phyloP scores from a whole-genome alignment of 805 yeast genomes.

The Candida namnaoensis region DNA sequence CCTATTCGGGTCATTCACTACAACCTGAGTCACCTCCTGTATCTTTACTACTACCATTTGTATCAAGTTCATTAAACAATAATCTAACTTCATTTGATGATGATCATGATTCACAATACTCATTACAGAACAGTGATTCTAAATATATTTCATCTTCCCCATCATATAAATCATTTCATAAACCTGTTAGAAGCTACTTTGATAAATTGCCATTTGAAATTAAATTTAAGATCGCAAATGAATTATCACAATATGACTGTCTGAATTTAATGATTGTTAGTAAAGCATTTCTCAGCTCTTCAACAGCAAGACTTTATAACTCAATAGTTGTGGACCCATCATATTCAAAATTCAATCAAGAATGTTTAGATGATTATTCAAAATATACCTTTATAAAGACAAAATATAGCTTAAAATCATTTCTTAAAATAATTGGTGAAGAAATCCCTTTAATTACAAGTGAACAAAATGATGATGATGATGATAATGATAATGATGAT shows the following conservation, averaged over 20 bases:
- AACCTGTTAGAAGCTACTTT: constrained; percentile 1
- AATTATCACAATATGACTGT: constrained; percentile 30
- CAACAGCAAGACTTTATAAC: constrained; percentile 26
- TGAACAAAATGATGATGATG: background rate
- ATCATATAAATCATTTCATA: no score
- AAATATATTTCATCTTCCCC: no score
- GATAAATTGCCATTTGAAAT: constrained; percentile 31
- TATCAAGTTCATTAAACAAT: background rate
- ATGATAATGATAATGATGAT: background rate
- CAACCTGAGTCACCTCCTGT: background rate
- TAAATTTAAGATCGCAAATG: constrained; percentile 21
- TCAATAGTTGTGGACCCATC: constrained; percentile 21
- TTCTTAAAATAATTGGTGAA: constrained; percentile 15
- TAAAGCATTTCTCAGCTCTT: constrained; percentile 20
- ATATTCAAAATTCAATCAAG: constrained; percentile 29
- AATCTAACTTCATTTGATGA: no score
- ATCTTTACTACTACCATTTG: background rate
- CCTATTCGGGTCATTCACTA: background rate
- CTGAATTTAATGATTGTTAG: constrained; percentile 22
- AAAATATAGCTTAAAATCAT: constrained; percentile 29
- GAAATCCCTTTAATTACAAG: constrained; percentile 1
- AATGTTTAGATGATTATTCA: constrained; percentile 16
- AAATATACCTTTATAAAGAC: constrained; percentile 24
- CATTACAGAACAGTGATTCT: no score
- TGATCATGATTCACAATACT: no score